phyloP scores from a whole-genome alignment of 1,284 basidiomycete genomes.

The Vanrija pseudolonga region DNA sequence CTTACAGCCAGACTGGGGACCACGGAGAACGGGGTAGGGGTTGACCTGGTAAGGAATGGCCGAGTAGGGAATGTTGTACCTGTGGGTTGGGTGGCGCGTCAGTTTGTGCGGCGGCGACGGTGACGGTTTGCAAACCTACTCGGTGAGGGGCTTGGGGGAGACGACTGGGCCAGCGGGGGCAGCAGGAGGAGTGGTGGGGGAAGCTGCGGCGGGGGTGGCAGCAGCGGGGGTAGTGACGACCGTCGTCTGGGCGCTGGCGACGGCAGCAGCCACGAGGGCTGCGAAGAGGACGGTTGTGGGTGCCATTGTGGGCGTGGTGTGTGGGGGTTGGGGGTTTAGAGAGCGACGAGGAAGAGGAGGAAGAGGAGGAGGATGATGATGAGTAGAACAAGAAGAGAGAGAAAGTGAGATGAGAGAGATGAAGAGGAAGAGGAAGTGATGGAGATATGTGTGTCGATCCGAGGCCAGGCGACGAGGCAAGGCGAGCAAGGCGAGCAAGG shows the following conservation, averaged over 20 bases:
- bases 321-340: too few species aligned
- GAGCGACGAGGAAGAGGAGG: too few species aligned
- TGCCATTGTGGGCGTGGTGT: too few species aligned
- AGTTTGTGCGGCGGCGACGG: not conserved
- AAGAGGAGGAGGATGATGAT: too few species aligned
- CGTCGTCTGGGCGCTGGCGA: not conserved
- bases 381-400: too few species aligned
- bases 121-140: not conserved
- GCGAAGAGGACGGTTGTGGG: conserved; percentile 54
- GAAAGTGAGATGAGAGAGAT: too few species aligned
- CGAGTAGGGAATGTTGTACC: conserved; percentile 17
- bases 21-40: conserved; percentile 4
- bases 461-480: too few species aligned
- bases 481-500: too few species aligned
- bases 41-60: conserved; percentile 12
- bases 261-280: not conserved
- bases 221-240: not conserved
- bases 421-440: too few species aligned
- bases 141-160: conserved; percentile 15
- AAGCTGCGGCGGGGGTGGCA: not conserved
- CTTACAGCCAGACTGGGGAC: conserved; percentile 10
- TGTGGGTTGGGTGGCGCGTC: not conserved
- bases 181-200: not conserved
- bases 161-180: not conserved
- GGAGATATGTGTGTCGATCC: too few species aligned